phyloP scores from a whole-genome alignment of 495 filamentous ascomycete genomes.

The Hyphodiscus hymeniophilus region DNA sequence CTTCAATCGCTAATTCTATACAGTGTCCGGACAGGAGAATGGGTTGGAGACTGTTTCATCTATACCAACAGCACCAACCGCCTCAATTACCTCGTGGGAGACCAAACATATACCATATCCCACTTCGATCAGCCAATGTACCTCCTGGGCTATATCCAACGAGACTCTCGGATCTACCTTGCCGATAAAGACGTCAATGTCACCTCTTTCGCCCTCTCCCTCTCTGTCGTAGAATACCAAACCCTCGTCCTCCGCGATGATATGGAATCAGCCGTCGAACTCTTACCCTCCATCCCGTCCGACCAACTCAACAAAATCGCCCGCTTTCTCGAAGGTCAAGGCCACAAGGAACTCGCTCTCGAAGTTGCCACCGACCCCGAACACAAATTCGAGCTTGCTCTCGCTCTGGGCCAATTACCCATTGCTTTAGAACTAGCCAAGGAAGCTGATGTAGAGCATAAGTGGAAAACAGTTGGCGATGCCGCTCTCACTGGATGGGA shows the following conservation, averaged over 20 bases:
- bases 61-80: slow-evolving; percentile 97
- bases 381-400: slow-evolving; percentile 91
- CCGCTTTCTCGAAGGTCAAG: slow-evolving; percentile 94
- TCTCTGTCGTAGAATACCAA: slow-evolving; percentile 95
- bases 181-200: slow-evolving; percentile 92
- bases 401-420: slow-evolving; percentile 72
- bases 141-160: slow-evolving; percentile 86
- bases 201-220: slow-evolving; percentile 82
- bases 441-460: slow-evolving; percentile 81
- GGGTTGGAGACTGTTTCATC: slow-evolving; percentile 98
- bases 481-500: slow-evolving; percentile 84
- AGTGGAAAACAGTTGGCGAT: slow-evolving; percentile 95
- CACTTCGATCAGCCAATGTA: slow-evolving; percentile 97
- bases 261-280: slow-evolving; percentile 81
- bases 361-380: slow-evolving; percentile 95
- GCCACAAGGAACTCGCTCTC: slow-evolving; percentile 89
- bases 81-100: slow-evolving; percentile 94
- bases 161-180: slow-evolving; percentile 87
- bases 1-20: neutral
- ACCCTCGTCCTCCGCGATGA: slow-evolving; percentile 93
- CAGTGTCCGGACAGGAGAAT: slow-evolving; percentile 87
- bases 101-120: slow-evolving; percentile 97
- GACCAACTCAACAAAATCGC: slow-evolving; percentile 97
- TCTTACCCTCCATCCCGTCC: slow-evolving; percentile 71
- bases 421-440: slow-evolving; percentile 80